Base-by-base conservation (phyloP, 148 eudicot genomes). In the Amaranthus cruentus region DNA sequence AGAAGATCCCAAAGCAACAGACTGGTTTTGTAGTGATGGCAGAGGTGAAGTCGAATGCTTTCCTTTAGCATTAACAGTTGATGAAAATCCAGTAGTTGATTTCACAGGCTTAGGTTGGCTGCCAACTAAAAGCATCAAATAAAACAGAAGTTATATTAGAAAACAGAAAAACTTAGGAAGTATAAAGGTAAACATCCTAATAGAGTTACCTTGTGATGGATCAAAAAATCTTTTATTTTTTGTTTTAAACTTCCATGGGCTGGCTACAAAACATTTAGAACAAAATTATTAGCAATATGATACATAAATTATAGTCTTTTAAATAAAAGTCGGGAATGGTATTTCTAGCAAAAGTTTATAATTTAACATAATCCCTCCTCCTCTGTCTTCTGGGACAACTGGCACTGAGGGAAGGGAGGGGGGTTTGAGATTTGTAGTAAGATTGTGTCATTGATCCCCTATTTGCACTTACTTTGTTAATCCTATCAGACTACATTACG, bases 201-300 rank as follows among this genome's bases (percentile, higher is more conserved):
- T 53, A 21, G 55, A 15, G 66, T 75, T 84, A 92, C 99, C 97
- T 88, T 88, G 82, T 73, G 87, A 75, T 63, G 90, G 69, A 62
- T 89, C 97, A 67, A 85, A 65, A 77, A 83, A 89, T 75, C 79
- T 83, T 85, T 89, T 96, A 71, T 90, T 90, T 77, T 88, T 88
- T 21, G 84, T 84, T 81, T 88, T 87, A 56, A 81, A 84, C 80
- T 83, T 89, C 96, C 95, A 83, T 57, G 86, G 78, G 80, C 81
- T 90, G 79, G 85, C 97, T 91, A 80, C 78, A 72, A 62, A 62
- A 73, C 42, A 69, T 52, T 55, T 43, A 66, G n/a, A 48, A 48
- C 48, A 61, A 63, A 75, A 49, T 58, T 44, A 66, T 80, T 57
- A 80, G 73, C 55, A 61, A 65, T 47, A 14, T 48, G 56, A 65